Evolutionary conservation across 176 grass and related monocot genomes (phyloP).

Genomic region (Calamus simplicifolius): DNA sequence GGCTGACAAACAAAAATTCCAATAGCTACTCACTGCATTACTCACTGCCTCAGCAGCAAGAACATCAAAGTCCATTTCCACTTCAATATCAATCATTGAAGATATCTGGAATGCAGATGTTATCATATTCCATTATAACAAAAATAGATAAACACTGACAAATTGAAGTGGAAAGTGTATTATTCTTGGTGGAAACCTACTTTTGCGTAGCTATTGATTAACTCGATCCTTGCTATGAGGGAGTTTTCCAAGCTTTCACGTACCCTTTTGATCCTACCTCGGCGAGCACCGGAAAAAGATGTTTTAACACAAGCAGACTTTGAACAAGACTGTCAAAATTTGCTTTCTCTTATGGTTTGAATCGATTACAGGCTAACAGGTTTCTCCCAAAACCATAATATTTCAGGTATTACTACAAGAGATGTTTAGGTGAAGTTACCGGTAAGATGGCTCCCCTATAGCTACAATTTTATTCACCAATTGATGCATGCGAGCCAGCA

Average conservation of each 20-base stretch:
- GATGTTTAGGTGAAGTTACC: conserved; percentile 33
- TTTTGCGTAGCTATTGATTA: conserved; percentile 89
- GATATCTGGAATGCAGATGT: conserved; percentile 48
- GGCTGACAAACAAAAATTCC: background rate
- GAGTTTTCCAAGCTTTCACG: conserved; percentile 79
- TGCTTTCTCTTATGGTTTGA: too few species aligned
- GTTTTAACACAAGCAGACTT: background rate
- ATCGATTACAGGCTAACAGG: too few species aligned
- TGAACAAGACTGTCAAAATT: background rate
- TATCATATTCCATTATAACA: conserved; percentile 12
- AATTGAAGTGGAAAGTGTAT: conserved; percentile 6
- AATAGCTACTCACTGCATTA: conserved; percentile 57
- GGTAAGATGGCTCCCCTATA: conserved; percentile 84
- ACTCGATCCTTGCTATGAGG: conserved; percentile 64
- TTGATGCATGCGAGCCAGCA: conserved; percentile 87
- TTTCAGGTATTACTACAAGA: background rate
- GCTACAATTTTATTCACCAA: conserved; percentile 97
- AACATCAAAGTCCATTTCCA: conserved; percentile 96
- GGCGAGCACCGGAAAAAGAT: conserved; percentile 47
- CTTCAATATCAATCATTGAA: conserved; percentile 99
- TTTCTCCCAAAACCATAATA: too few species aligned
- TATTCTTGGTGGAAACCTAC: conserved; percentile 33
- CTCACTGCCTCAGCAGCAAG: conserved; percentile 86
- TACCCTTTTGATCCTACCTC: conserved; percentile 75
- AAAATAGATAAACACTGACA: conserved; percentile 6